Base-by-base conservation (phyloP, 352 stramenopile genomes). In the Globisporangium camurandrum region DNA sequence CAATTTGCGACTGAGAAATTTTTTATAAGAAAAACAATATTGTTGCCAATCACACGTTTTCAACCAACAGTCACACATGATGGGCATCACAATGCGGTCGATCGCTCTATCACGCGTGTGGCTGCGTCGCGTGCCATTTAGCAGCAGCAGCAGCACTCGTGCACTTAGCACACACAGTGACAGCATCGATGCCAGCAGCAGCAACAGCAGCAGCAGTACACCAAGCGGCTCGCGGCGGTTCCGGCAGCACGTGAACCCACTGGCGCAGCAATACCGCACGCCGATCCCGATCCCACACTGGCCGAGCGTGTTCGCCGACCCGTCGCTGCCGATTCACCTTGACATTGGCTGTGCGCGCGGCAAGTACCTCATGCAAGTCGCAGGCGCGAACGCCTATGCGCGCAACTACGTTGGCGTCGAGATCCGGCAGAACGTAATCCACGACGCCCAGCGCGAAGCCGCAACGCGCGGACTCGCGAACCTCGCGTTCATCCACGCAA, bases 201-300 rank as follows among this genome's bases (percentile, higher is more conserved):
- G 56, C 34, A n/a, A n/a, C n/a, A n/a, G n/a, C n/a, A n/a, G n/a
- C n/a, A n/a, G n/a, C n/a, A n/a, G n/a, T n/a, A n/a, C n/a, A n/a
- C n/a, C n/a, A n/a, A 61, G 61, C 19, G 48, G 50, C 31, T 69
- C 66, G 42, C 84, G 75, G 44, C 66, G 83, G 11, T 82, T 91
- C 57, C 78, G 81, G 9, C 81, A 94, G 64, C 84, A 94, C 49
- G 84, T 94, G 51, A 94, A 94, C 51, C 84, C 84, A 44, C 65
- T 94, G 17, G 54, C 80, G 22, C 64, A 63, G 27, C 58, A 77
- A 40, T 94, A 86, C 42, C 74, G 67, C 26, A 65, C 77, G 41
- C 75, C 78, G 9, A 69, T 90, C 22, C 55, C 61, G 41, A 44
- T 92, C 16, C 84, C 84, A 1, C 62, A 88, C 16, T 94, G 78